These are phyloP conservation scores for Hamamelis virginiana DNA, from an alignment of 164 flowering plant genomes.

Conservation along the genomic window DNA sequence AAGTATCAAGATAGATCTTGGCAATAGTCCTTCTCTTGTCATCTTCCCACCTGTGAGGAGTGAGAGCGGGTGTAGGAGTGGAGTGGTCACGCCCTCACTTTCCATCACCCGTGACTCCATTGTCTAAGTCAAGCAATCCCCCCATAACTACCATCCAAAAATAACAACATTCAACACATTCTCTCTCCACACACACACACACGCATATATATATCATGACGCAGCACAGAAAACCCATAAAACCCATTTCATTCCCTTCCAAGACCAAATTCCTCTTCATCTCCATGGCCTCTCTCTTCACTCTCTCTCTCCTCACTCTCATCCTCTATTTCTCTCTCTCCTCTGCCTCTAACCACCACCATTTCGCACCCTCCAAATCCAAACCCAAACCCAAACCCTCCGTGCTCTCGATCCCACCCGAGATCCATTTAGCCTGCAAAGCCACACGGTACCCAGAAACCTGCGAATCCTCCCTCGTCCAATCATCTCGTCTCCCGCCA, in stretches of 20 bases:
- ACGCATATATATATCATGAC: not conserved
- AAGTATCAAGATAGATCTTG: no score
- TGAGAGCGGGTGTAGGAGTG: no score
- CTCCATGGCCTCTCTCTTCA: slow-evolving; percentile 31
- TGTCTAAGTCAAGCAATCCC: no score
- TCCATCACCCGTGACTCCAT: no score
- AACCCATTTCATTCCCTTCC: slow-evolving; percentile 1
- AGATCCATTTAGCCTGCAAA: slow-evolving; percentile 57
- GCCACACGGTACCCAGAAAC: slow-evolving; percentile 58
- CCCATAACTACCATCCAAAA: no score
- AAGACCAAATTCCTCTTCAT: slow-evolving; percentile 19
- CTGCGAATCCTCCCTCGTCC: slow-evolving; percentile 42
- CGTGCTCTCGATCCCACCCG: slow-evolving; percentile 10
- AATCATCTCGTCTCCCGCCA: slow-evolving; percentile 23
- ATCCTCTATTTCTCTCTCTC: slow-evolving; percentile 28
- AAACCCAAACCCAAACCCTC: not conserved
- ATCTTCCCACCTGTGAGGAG: no score
- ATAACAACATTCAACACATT: no score
- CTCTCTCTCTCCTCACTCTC: slow-evolving; percentile 31
- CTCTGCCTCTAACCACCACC: slow-evolving; percentile 27
- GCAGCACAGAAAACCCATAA: slow-evolving; percentile 5
- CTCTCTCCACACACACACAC: not conserved
- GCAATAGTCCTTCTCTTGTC: no score
- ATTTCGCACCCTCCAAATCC: no score
- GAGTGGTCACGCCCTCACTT: no score